These are phyloP conservation scores for Themeda triandra DNA, from an alignment of 176 grass and related monocot species.

Conservation along the genomic window DNA sequence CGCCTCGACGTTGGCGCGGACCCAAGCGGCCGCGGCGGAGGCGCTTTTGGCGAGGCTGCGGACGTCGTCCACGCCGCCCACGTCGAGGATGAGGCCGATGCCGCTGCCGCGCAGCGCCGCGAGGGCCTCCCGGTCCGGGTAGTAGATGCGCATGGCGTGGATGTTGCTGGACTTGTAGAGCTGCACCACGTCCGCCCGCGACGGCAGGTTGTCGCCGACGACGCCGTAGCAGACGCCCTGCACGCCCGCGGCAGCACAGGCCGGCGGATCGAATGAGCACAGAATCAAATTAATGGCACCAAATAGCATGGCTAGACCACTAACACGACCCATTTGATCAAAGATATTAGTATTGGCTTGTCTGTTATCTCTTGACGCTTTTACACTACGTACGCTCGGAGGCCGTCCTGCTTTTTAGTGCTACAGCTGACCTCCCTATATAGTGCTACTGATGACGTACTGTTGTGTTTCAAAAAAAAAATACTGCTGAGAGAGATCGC, in stretches of 20 bases:
- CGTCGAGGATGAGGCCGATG: constrained; percentile 37
- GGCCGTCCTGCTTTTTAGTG: too few species aligned
- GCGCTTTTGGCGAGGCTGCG: background rate
- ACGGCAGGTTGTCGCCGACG: constrained; percentile 41
- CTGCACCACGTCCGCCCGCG: constrained; percentile 31
- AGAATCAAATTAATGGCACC: too few species aligned
- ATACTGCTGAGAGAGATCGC: background rate
- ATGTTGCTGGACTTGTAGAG: constrained; percentile 48
- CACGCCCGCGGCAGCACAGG: background rate
- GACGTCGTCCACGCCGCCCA: background rate
- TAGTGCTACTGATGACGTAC: too few species aligned
- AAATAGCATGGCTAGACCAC: too few species aligned
- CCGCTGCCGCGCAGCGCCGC: constrained; percentile 30
- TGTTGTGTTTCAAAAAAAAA: too few species aligned
- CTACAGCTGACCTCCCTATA: too few species aligned
- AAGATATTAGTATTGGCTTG: too few species aligned
- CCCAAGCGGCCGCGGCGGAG: constrained; percentile 23
- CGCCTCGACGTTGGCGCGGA: constrained; percentile 29
- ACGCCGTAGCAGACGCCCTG: constrained; percentile 52
- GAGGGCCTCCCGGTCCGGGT: constrained; percentile 25
- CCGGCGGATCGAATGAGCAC: too few species aligned
- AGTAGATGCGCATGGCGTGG: constrained; percentile 43
- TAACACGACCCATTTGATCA: too few species aligned
- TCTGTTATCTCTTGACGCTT: background rate
- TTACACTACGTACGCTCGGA: background rate